These are phyloP conservation scores for Drechmeria coniospora DNA, from an alignment of 2,329 filamentous ascomycete species.

Conservation along the genomic window DNA sequence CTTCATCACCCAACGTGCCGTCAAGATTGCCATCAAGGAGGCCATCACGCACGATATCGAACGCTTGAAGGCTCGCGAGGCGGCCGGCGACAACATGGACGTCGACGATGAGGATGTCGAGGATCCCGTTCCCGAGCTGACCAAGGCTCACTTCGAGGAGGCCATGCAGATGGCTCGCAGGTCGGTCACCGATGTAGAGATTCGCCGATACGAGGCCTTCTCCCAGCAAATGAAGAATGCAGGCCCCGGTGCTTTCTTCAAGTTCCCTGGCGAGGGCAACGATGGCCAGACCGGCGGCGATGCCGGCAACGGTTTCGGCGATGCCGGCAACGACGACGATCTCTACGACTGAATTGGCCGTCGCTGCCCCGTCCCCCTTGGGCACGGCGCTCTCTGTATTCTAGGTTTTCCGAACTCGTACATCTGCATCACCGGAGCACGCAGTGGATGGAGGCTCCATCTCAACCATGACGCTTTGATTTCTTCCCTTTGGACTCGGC, in stretches of 20 bases:
- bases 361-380: constrained; percentile 6
- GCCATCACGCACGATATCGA: constrained; percentile 81
- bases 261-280: constrained; percentile 64
- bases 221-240: constrained; percentile 98
- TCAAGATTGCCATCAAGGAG: constrained; percentile 99
- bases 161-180: constrained; percentile 89
- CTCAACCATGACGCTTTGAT: constrained; percentile 9
- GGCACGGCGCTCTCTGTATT: constrained; percentile 25
- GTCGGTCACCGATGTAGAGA: constrained; percentile 93
- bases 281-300: constrained; percentile 48
- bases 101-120: constrained; percentile 57
- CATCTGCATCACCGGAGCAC: constrained; percentile 14
- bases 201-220: constrained; percentile 95
- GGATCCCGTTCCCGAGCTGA: constrained; percentile 90
- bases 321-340: constrained; percentile 86
- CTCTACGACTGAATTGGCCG: constrained; percentile 85
- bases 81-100: constrained; percentile 64
- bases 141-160: constrained; percentile 95
- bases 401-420: constrained; percentile 25
- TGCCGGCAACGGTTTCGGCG: constrained; percentile 54
- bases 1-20: constrained; percentile 95
- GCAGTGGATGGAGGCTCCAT: not conserved
- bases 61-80: constrained; percentile 77
- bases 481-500: constrained; percentile 13
- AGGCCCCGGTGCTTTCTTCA: constrained; percentile 92